Conservation (phyloP, 345 rosid genomes). For the Citrus glauca region DNA sequence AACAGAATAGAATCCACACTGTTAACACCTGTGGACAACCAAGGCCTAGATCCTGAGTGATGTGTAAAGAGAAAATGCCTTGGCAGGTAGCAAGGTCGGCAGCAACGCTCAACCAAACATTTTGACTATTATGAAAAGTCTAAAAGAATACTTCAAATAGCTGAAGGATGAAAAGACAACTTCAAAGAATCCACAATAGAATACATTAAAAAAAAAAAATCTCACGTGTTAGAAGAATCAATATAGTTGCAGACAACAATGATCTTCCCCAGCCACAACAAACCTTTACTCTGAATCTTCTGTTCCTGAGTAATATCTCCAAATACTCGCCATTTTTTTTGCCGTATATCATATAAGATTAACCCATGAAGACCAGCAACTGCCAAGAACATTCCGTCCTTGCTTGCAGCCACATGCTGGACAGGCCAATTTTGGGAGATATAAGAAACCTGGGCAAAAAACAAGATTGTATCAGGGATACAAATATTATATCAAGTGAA, state of each 20-base stretch:
- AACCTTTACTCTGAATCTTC: slow-evolving; percentile 88
- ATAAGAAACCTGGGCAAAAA: slow-evolving; percentile 70
- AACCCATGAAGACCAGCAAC: slow-evolving; percentile 96
- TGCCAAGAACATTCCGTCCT: slow-evolving; percentile 92
- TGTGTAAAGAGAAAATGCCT: not conserved
- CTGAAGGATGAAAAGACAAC: not conserved
- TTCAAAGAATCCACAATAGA: slow-evolving; percentile 7
- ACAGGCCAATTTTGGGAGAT: slow-evolving; percentile 98
- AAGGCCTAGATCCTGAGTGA: not conserved
- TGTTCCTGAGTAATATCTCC: slow-evolving; percentile 97
- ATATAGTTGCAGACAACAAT: slow-evolving; percentile 90
- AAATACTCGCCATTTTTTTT: slow-evolving; percentile 91
- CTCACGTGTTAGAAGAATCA: slow-evolving; percentile 78
- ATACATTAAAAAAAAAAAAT: not conserved
- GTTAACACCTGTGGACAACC: not conserved
- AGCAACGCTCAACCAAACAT: not conserved
- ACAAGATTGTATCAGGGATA: slow-evolving; percentile 26
- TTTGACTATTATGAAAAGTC: not conserved
- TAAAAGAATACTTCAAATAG: not conserved
- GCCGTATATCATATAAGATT: slow-evolving; percentile 75
- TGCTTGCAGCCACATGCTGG: slow-evolving; percentile 96
- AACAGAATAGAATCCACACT: slow-evolving; percentile 3
- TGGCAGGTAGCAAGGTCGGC: not conserved
- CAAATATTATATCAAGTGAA: slow-evolving; percentile 14
- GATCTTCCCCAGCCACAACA: slow-evolving; percentile 92